Evolutionary conservation across 108 stramenopile genomes (phyloP), one percentile per base, ranked within the genome.

Genomic region (Schizochytrium sp.): DNA sequence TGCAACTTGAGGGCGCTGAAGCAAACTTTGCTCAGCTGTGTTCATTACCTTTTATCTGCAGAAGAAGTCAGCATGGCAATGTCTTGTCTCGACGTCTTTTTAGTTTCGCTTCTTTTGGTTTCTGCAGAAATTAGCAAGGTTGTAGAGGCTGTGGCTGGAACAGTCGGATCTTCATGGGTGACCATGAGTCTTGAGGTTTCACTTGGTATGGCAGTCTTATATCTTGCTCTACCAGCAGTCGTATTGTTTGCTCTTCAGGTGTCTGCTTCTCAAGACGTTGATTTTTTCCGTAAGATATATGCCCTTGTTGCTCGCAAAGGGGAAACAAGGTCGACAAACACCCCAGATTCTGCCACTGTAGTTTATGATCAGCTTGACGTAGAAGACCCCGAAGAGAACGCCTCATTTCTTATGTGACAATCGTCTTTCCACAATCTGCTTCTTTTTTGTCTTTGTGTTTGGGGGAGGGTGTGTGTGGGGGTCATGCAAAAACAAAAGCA

Each of bases 71-170:
- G 28, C 76, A 38, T n/a, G 5, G 13, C 19, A 47, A 55, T 83
- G 10, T 47, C 76, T 2, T 83, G 76, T 83, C 76, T 83, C 15
- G 76, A 83, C 53, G 76, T 83, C 28, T 83, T 83, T 3, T 53
- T 83, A n/a, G 76, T 83, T 38, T 83, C 76, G 15, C 76, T 83
- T 42, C 5, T 83, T 38, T n/a, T 83, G 5, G 76, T 83, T 5
- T 7, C 76, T 10, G n/a, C 50, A n/a, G 76, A 83, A 53, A 28
- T 83, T 7, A 53, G 53, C 76, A 83, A 83, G 7, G 76, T 83
- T 1, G 53, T 83, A 40, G 28, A 13, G 10, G 76, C 76, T 1
- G 53, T 83, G 0, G 76, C 28, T 10, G 64, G 42, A 2, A 69
- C 64, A 44, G 64, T 69, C 44, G 42, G 44, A 15, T 44, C 64